These are phyloP conservation scores for Luffa acutangula DNA, from an alignment of 306 rosid genomes.

Conservation along the genomic window DNA sequence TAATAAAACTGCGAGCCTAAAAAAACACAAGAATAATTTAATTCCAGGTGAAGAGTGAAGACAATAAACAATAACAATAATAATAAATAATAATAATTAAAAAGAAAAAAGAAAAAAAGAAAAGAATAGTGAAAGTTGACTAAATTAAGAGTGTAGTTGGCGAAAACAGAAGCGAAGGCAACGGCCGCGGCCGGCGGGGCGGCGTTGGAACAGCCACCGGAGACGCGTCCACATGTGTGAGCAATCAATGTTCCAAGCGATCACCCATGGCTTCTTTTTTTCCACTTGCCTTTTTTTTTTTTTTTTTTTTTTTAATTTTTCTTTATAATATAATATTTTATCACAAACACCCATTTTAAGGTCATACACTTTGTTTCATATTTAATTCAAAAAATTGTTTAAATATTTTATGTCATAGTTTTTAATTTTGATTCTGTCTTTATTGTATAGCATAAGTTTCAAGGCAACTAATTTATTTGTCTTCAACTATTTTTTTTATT, in stretches of 20 bases:
- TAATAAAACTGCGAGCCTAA: neutral
- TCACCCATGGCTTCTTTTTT: neutral
- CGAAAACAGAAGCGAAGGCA: conserved; percentile 19
- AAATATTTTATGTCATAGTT: neutral
- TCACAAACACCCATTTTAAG: neutral
- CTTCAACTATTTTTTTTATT: neutral
- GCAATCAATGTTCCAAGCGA: conserved; percentile 17
- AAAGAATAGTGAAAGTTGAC: neutral
- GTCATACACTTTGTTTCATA: neutral
- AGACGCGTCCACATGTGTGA: conserved; percentile 40
- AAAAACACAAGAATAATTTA: too few relatives aligned
- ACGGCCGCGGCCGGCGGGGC: conserved; percentile 39
- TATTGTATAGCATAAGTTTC: neutral
- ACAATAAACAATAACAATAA: neutral
- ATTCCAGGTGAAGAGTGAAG: too few relatives aligned
- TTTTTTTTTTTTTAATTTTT: neutral
- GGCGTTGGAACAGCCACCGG: conserved; percentile 44
- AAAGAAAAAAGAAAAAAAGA: too few relatives aligned
- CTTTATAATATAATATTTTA: neutral
- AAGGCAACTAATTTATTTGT: neutral
- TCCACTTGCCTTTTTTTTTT: neutral
- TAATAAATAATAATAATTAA: neutral
- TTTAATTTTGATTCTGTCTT: neutral
- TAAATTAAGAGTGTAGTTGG: neutral
- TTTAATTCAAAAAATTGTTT: neutral